A percentile compares a stretch with the other conserved stretches of the same genome.
phyloP scores from a whole-genome alignment of 2,329 filamentous ascomycete species.

The Cladosporium sphaerospermum region DNA sequence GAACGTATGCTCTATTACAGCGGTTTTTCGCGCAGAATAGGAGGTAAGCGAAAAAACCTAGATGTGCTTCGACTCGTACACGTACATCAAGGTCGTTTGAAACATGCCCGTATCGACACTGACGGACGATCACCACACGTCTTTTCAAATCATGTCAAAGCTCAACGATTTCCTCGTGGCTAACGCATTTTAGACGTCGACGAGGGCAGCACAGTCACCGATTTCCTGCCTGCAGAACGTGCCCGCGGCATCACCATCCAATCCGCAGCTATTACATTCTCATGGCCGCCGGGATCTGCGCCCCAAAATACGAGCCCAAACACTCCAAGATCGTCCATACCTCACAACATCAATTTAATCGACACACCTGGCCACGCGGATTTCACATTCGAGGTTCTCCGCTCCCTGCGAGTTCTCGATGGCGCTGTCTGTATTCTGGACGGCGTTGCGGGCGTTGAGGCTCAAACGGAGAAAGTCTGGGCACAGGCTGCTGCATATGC shows the following conservation, averaged over 20 bases:
- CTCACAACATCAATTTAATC: slow-evolving; percentile 80
- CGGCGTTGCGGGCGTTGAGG: slow-evolving; percentile 88
- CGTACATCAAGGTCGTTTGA: slow-evolving; percentile 5
- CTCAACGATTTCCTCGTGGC: background rate
- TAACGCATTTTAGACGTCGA: slow-evolving; percentile 63
- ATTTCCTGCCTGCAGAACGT: slow-evolving; percentile 89
- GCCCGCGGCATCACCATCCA: slow-evolving; percentile 95
- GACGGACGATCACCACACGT: no score
- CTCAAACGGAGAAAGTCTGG: slow-evolving; percentile 97
- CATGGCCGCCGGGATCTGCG: slow-evolving; percentile 62
- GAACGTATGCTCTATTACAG: slow-evolving; percentile 99
- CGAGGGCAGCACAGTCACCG: slow-evolving; percentile 92
- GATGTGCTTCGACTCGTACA: no score
- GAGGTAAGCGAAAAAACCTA: slow-evolving; percentile 42
- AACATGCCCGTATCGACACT: no score
- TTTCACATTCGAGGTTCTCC: slow-evolving; percentile 92
- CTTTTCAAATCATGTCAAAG: no score
- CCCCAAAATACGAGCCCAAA: slow-evolving; percentile 23
- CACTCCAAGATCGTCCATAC: slow-evolving; percentile 44
- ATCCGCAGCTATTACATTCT: slow-evolving; percentile 90
- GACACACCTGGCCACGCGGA: slow-evolving; percentile 96
- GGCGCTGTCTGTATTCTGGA: slow-evolving; percentile 91
- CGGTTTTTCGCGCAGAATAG: slow-evolving; percentile 78
- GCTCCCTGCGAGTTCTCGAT: slow-evolving; percentile 81
- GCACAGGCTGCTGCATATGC: slow-evolving; percentile 76